Evolutionary conservation across 768 basidiomycete species (phyloP).

Genomic region (Coprinopsis cinerea): DNA sequence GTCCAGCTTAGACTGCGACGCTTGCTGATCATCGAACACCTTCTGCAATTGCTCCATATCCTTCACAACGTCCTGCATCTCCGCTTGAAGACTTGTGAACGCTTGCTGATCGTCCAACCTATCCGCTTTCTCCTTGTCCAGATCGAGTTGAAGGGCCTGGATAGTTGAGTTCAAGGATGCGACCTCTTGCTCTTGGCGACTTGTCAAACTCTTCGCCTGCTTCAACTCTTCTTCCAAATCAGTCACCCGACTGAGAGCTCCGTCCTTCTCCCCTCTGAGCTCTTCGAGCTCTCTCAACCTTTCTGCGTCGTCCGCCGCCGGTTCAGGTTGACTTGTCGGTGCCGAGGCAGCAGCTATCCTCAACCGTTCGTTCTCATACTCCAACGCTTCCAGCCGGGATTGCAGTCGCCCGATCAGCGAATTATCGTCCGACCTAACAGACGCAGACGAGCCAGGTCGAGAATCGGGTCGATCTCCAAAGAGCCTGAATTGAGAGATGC

Average conservation of each 20-base stretch:
- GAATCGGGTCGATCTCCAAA: conserved; percentile 17
- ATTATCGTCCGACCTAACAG: conserved; percentile 33
- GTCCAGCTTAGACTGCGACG: conserved; percentile 42
- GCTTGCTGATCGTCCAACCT: neutral
- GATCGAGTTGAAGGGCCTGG: neutral
- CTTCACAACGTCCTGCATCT: conserved; percentile 35
- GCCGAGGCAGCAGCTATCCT: conserved; percentile 27
- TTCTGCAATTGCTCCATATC: conserved; percentile 46
- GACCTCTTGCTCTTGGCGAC: neutral
- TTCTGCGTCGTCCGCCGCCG: conserved; percentile 3
- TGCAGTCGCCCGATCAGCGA: conserved; percentile 36
- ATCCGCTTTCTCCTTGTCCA: neutral
- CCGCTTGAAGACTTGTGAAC: conserved; percentile 21
- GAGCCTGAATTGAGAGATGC: neutral
- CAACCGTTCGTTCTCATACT: conserved; percentile 66
- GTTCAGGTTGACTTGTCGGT: conserved; percentile 15
- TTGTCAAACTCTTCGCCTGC: neutral
- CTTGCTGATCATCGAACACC: conserved; percentile 46
- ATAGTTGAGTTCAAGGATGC: neutral
- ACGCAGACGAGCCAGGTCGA: conserved; percentile 37
- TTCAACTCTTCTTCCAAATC: neutral
- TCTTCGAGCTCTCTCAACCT: conserved; percentile 8
- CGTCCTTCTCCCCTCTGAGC: neutral
- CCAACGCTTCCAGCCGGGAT: conserved; percentile 52
- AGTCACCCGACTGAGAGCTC: neutral